phyloP scores from a whole-genome alignment of 2,329 filamentous ascomycete species.

The Pseudocercospora musae region DNA sequence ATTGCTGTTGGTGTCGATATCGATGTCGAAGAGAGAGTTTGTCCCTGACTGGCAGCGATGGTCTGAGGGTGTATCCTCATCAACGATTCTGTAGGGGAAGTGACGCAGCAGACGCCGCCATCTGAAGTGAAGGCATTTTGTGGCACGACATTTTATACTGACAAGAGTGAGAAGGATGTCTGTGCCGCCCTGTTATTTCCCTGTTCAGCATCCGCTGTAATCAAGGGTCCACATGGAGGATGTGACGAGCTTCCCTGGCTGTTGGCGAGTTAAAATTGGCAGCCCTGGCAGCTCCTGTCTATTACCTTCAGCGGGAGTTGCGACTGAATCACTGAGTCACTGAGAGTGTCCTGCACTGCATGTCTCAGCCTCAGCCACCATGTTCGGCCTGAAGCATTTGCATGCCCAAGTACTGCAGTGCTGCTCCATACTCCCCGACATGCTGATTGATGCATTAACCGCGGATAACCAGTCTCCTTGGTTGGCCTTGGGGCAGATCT shows the following conservation, averaged over 20 bases:
- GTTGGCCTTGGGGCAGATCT: not conserved
- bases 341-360: not conserved
- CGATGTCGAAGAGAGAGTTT: not conserved
- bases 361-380: not conserved
- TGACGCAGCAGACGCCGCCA: not conserved
- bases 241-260: constrained; percentile 1
- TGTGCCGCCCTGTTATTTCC: not conserved
- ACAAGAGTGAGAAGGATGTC: not conserved
- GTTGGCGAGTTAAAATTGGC: not conserved
- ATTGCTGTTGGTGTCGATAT: not conserved
- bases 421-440: not conserved
- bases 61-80: not conserved
- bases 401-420: not conserved
- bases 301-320: not conserved
- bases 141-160: not conserved
- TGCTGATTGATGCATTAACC: not conserved
- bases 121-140: not conserved
- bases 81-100: not conserved
- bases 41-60: not conserved
- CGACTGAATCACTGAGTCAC: too few relatives aligned
- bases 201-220: not conserved
- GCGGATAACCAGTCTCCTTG: not conserved
- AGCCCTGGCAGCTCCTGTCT: not conserved
- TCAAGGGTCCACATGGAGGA: not conserved
- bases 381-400: not conserved